Evolutionary conservation across 306 rosid genomes (phyloP), one percentile per base, ranked within the genome.

Genomic region (Lathyrus tuberosus): DNA sequence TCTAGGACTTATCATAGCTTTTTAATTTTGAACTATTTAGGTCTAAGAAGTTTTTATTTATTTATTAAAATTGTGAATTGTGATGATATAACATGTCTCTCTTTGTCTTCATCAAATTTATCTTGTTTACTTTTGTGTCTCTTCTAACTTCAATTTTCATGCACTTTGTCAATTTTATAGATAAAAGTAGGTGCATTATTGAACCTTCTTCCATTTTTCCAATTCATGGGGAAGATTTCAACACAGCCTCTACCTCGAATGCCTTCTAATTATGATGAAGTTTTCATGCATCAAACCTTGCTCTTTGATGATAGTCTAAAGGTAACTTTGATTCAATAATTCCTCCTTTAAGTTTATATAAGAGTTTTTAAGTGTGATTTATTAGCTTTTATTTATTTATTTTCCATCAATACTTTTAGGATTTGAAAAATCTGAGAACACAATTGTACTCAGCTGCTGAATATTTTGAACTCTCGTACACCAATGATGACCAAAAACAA

Each of bases 381-480:
- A 8, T 72, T 51, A 57, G 60, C 30, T 72, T 10, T 42, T 40
- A 49, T 22, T 24, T 10, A 6, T 67, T 74, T 58, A 20, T 53
- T 35, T 54, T 74, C 47, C 76, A 43, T 80, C 57, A 57, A 3
- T 67, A 73, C 75, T 79, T 81, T 17, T 61, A 95, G 99, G 99
- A 95, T 82, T 84, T 95, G 86, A 95, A 95, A 86, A 91, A 91
- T 72, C 83, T 95, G 69, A 89, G 97, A 76, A 31, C 90, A 60
- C 99, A 91, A 12, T 79, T 95, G 52, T 95, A 95, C 79, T 89
- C 99, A 3, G 99, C 99, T 10, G 99, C 99, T 1, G 99, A 95
- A 66, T 95, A 95, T 79, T 95, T 95, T 78, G 99, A 95, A 63
- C 86, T 95, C 28, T 95, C 99, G 16, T 95, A 91, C 77, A 81